Evolutionary conservation across 23 red algal genomes (phyloP).

Genomic region (Chondrus crispus): DNA sequence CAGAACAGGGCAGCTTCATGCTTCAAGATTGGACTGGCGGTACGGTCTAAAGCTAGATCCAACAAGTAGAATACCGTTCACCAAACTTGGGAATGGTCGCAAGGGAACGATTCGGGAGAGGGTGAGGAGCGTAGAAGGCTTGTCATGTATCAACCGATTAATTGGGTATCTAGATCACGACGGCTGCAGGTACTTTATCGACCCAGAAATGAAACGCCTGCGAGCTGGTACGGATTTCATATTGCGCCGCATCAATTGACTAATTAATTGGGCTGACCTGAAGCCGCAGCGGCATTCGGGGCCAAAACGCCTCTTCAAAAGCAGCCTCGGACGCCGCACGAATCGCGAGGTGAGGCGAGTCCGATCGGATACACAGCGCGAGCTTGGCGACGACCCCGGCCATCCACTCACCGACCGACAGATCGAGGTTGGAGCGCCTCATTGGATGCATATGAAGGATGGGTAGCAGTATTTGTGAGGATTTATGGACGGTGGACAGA

Average conservation of each 20-base stretch:
- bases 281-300: too few relatives aligned
- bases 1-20: not conserved
- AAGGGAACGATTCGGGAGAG: not conserved
- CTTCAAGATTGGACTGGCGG: not conserved
- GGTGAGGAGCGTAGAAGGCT: not conserved
- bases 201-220: too few relatives aligned
- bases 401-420: slow-evolving; percentile 73
- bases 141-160: not conserved
- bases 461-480: slow-evolving; percentile 1
- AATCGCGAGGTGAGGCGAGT: slow-evolving; percentile 21
- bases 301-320: slow-evolving; percentile 66
- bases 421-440: slow-evolving; percentile 77
- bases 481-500: not conserved
- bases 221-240: too few relatives aligned
- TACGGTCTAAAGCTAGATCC: not conserved
- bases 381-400: slow-evolving; percentile 73
- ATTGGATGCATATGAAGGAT: slow-evolving; percentile 67
- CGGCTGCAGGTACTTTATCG: not conserved
- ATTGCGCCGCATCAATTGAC: too few relatives aligned
- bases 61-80: too few relatives aligned
- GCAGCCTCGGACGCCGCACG: slow-evolving; percentile 57
- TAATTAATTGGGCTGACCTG: too few relatives aligned
- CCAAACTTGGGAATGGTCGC: not conserved
- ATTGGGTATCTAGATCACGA: not conserved
- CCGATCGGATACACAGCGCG: slow-evolving; percentile 62